Percentiles rank a stretch among this genome's conserved stretches.
Conservation (phyloP, 1,139 yeast genomes). For the Sugiyamaella sp. region DNA sequence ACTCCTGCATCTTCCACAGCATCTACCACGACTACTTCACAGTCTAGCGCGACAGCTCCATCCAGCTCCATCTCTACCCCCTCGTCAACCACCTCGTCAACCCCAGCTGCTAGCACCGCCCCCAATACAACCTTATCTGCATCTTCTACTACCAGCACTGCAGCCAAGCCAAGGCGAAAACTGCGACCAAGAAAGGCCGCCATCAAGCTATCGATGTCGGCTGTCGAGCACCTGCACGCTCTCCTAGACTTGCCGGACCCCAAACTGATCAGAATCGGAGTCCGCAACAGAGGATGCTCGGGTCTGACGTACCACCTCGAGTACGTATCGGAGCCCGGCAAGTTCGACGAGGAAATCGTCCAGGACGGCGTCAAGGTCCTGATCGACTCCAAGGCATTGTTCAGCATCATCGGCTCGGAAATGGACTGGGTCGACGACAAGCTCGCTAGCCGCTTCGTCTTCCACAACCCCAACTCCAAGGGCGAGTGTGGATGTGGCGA, state of each 20-base stretch:
- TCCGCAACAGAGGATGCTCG: conserved; percentile 94
- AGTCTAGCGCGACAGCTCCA: too few relatives aligned
- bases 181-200: conserved; percentile 87
- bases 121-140: conserved; percentile 8
- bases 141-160: conserved; percentile 23
- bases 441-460: conserved; percentile 83
- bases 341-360: conserved; percentile 82
- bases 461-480: conserved; percentile 92
- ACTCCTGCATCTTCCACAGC: conserved; percentile 10
- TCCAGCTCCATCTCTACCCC: background rate
- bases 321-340: conserved; percentile 85
- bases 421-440: conserved; percentile 99
- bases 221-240: conserved; percentile 67
- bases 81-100: background rate
- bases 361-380: conserved; percentile 93
- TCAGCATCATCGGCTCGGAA: conserved; percentile 93
- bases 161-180: conserved; percentile 52
- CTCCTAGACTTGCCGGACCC: conserved; percentile 82
- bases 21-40: background rate
- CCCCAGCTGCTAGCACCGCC: background rate
- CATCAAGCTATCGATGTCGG: conserved; percentile 73
- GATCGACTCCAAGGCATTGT: conserved; percentile 93
- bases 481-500: conserved; percentile 99
- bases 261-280: conserved; percentile 87
- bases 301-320: conserved; percentile 91